Evolutionary conservation across 148 eudicot species (phyloP), one percentile per base, ranked within the genome.

Genomic region (Fagopyrum homotropicum): DNA sequence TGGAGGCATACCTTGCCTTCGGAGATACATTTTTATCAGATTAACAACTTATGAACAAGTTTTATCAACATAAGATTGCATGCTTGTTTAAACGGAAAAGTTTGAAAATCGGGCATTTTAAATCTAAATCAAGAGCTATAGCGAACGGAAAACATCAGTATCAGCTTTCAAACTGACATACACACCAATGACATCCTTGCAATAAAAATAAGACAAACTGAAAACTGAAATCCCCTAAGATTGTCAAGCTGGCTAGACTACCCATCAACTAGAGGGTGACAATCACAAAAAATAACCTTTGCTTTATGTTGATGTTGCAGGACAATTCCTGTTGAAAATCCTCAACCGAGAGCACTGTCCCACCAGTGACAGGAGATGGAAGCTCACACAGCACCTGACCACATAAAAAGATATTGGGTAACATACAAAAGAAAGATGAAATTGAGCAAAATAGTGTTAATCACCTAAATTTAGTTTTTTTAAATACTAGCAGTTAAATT

Each of bases 301-400:
- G 92, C 84, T 86, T 89, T 48, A 89, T 81, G 75, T 79, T 86
- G 69, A 89, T 87, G 54, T 81, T 83, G 84, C 92, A 87, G 45
- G 79, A 75, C n/a, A 85, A 79, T 72, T 86, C 92, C 74, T 85
- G 92, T 50, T 76, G 92, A 79, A 89, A 86, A 81, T 89, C 92
- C 80, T 89, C 90, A 74, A 89, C 88, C n/a, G 84, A 85, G 57
- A 89, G 81, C 40, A 83, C 77, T 15, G 90, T 85, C 66, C 90
- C 92, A 72, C 87, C 82, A 63, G 84, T 82, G 30, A 89, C 81
- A 44, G 88, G 84, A 77, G 90, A 85, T 75, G 92, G 92, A 81
- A 89, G 88, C 80, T 85, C 83, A 8, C 12, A 63, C 69, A 63
- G 45, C 45, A 63, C 69, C 69, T 63, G 69, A 54, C 14, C 57